These are phyloP conservation scores for Leccinum obscurum DNA, from an alignment of 768 basidiomycete species.

Conservation along the genomic window DNA sequence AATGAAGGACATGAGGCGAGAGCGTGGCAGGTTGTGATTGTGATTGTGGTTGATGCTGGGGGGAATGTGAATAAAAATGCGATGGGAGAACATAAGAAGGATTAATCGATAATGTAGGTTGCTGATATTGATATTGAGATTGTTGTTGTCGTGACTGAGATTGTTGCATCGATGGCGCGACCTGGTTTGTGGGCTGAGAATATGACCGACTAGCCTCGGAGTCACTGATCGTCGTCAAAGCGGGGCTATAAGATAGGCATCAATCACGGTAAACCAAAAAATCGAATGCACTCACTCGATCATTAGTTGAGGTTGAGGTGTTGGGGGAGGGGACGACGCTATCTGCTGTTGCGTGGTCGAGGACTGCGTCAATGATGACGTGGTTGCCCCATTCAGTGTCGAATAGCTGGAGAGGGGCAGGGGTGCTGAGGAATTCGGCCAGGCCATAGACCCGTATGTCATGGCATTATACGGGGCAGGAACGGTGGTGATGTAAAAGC, in stretches of 20 bases:
- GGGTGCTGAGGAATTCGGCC: slow-evolving; percentile 41
- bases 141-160: slow-evolving; percentile 38
- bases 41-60: slow-evolving; percentile 31
- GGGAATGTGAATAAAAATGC: slow-evolving; percentile 39
- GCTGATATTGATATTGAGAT: slow-evolving; percentile 41
- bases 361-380: slow-evolving; percentile 36
- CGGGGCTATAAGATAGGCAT: slow-evolving; percentile 44
- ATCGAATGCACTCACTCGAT: slow-evolving; percentile 58
- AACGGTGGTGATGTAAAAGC: slow-evolving; percentile 42
- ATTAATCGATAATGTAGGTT: slow-evolving; percentile 44
- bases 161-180: slow-evolving; percentile 35
- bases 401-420: slow-evolving; percentile 75
- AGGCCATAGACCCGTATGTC: slow-evolving; percentile 51
- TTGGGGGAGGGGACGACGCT: slow-evolving; percentile 26
- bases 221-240: slow-evolving; percentile 58
- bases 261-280: slow-evolving; percentile 13
- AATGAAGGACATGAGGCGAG: slow-evolving; percentile 68
- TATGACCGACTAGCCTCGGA: slow-evolving; percentile 47
- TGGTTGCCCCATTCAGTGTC: slow-evolving; percentile 76
- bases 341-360: slow-evolving; percentile 34
- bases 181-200: slow-evolving; percentile 43
- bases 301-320: slow-evolving; percentile 45
- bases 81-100: slow-evolving; percentile 40
- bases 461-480: slow-evolving; percentile 53
- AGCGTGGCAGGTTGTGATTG: slow-evolving; percentile 57